Evolutionary conservation across 1,139 yeast species (phyloP).

Genomic region (Kodamaea suecica): DNA sequence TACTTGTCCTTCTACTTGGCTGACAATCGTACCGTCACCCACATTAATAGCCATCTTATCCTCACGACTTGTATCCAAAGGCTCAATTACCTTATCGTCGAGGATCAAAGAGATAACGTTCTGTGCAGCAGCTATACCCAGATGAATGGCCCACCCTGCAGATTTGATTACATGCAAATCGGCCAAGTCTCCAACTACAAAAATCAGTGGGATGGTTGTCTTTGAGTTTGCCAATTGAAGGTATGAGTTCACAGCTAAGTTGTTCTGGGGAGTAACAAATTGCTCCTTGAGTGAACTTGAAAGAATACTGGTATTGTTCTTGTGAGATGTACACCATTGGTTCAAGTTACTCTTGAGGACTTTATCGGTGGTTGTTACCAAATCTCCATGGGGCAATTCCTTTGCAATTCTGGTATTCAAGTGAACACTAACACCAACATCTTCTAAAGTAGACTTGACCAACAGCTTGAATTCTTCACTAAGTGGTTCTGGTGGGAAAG

Average conservation of each 20-base stretch:
- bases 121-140: conserved; percentile 43
- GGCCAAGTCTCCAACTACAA: conserved; percentile 43
- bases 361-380: conserved; percentile 28
- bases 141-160: conserved; percentile 49
- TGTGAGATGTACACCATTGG: conserved; percentile 46
- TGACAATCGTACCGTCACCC: conserved; percentile 40
- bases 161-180: conserved; percentile 42
- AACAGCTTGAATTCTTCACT: conserved; percentile 29
- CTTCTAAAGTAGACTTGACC: conserved; percentile 25
- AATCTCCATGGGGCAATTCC: conserved; percentile 27
- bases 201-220: conserved; percentile 22
- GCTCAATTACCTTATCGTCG: conserved; percentile 32
- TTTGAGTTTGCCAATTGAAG: conserved; percentile 28
- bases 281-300: conserved; percentile 15
- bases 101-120: conserved; percentile 32
- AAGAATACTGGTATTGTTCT: conserved; percentile 36
- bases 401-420: conserved; percentile 24
- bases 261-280: conserved; percentile 27
- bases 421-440: conserved; percentile 19
- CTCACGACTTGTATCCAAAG: conserved; percentile 33
- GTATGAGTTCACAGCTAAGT: conserved; percentile 35
- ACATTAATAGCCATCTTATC: conserved; percentile 45
- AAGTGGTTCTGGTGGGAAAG: conserved; percentile 43
- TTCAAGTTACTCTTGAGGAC: conserved; percentile 32
- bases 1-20: conserved; percentile 37